Evolutionary conservation across 805 yeast genomes (phyloP), one percentile per base, ranked within the genome.

Genomic region (Jamesozyma spencerorum): DNA sequence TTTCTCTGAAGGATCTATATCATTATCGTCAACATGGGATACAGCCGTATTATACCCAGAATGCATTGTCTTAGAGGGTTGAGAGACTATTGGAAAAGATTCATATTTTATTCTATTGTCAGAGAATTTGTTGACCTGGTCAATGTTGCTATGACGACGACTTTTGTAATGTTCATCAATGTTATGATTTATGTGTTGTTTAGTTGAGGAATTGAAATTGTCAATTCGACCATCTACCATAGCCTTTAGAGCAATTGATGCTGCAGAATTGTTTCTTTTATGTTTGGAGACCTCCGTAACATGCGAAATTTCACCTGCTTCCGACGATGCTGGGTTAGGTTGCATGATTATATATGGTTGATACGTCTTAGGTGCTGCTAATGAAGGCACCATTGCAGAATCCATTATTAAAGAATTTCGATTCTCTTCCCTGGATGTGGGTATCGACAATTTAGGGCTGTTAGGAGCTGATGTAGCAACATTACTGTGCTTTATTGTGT

Each of bases 281-380:
- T 66, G 68, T 54, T 47, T 34, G 46, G 49, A 2, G 51, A 47
- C 20, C 11, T 30, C 27, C 6, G 3, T 14, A 48, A 47, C 28
- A 15, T 26, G 30, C 15, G 13, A n/a, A 3, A 6, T 7, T 5
- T 18, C 11, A 2, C 30, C 3, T 5, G 22, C 30, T 14, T 24
- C 28, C 6, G 13, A 8, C 11, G 28, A 12, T 3, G 27, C 3
- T 3, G 37, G 20, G n/a, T 29, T 20, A 14, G 75, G 70, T 40
- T 65, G 53, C 1, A 74, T 76, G 20, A 72, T 64, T 2, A 74
- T 78, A 57, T 73, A 74, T 6, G 74, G 72, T 20, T 78, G 72
- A 3, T 82, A 77, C 15, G 81, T 79, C 46, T 81, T 79, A 13
- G 85, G 83, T 18, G 79, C 77, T 2, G 79, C 71, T n/a, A 78